A percentile compares a stretch with the other conserved stretches of the same genome.
phyloP scores from a whole-genome alignment of 495 filamentous ascomycete genomes.

The Annulohypoxylon moriforme region DNA sequence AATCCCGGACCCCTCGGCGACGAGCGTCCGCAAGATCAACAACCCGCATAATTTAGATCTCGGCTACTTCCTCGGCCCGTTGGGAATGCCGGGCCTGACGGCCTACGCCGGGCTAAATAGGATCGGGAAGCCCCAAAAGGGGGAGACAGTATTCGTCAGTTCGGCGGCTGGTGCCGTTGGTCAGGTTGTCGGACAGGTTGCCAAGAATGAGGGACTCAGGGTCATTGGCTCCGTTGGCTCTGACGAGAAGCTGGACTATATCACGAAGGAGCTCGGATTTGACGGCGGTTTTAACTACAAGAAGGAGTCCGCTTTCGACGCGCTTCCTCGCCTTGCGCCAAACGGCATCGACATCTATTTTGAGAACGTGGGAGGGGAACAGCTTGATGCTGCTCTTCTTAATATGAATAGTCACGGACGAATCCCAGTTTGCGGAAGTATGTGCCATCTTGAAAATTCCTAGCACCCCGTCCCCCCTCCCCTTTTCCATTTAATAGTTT shows the following conservation, averaged over 20 bases:
- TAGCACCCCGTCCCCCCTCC: background rate
- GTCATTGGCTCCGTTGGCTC: constrained; percentile 79
- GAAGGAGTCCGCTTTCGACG: constrained; percentile 72
- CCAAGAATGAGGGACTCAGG: constrained; percentile 85
- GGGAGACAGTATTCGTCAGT: constrained; percentile 88
- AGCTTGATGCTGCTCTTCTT: constrained; percentile 79
- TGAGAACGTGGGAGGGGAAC: constrained; percentile 93
- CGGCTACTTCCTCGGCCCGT: constrained; percentile 73
- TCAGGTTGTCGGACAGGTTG: constrained; percentile 83
- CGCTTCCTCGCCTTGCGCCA: constrained; percentile 78
- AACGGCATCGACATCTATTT: constrained; percentile 94
- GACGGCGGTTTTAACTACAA: constrained; percentile 80
- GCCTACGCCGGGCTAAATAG: constrained; percentile 84
- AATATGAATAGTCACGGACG: constrained; percentile 77
- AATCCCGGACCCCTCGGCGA: constrained; percentile 49
- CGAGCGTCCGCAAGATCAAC: constrained; percentile 57
- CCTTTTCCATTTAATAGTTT: background rate
- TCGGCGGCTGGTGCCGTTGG: constrained; percentile 87
- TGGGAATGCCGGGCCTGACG: constrained; percentile 91
- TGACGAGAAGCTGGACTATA: constrained; percentile 75
- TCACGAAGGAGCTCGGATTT: constrained; percentile 73
- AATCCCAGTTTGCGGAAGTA: constrained; percentile 66
- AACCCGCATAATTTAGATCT: constrained; percentile 74
- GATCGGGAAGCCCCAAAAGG: constrained; percentile 86
- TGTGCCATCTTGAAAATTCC: background rate